These are phyloP conservation scores for Lycium ferocissimum DNA, from an alignment of 257 asterid species.

Conservation along the genomic window DNA sequence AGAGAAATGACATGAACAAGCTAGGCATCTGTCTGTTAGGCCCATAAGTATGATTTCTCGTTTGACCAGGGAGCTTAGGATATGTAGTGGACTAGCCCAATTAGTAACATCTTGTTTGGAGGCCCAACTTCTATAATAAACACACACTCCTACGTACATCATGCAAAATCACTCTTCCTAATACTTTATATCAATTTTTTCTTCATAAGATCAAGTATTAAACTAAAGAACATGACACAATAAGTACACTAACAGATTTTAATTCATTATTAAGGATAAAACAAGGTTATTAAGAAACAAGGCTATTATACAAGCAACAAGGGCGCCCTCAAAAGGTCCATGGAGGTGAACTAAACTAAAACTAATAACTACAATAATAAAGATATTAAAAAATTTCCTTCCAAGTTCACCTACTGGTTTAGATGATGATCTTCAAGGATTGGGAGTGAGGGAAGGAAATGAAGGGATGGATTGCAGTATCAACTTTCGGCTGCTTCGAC, in stretches of 20 bases:
- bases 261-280: slow-evolving; percentile 28
- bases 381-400: slow-evolving; percentile 17
- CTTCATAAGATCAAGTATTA: neutral
- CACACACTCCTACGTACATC: neutral
- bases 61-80: neutral
- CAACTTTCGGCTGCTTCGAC: slow-evolving; percentile 70
- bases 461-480: slow-evolving; percentile 75
- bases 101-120: neutral
- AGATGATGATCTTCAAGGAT: slow-evolving; percentile 39
- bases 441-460: slow-evolving; percentile 66
- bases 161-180: neutral
- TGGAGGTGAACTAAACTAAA: slow-evolving; percentile 18
- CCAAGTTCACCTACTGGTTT: slow-evolving; percentile 27
- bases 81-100: neutral
- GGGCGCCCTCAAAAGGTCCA: slow-evolving; percentile 17
- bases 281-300: slow-evolving; percentile 27
- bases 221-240: neutral
- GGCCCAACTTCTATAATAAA: neutral
- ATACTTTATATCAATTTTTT: neutral
- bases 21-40: neutral
- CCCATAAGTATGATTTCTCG: neutral
- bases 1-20: neutral
- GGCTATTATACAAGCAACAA: slow-evolving; percentile 39
- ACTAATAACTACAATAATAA: slow-evolving; percentile 30
- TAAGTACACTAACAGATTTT: slow-evolving; percentile 12